phyloP scores from a whole-genome alignment of 352 stramenopile genomes.

The Phytopythium boreale region DNA sequence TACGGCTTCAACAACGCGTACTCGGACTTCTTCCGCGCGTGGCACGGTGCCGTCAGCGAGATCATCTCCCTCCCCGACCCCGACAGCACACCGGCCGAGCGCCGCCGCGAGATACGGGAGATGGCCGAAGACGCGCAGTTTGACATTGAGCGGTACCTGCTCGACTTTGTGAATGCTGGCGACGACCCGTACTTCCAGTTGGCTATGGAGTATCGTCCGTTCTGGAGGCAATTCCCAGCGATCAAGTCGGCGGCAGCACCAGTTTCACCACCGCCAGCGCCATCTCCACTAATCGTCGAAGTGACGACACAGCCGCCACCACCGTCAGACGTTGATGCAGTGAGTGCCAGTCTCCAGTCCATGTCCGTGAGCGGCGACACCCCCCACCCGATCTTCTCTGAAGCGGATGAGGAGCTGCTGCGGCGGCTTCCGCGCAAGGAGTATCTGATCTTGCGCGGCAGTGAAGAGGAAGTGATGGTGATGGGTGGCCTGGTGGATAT shows the following conservation, averaged over 20 bases:
- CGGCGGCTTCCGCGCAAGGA: slow-evolving; percentile 72
- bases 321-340: slow-evolving; percentile 11
- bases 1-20: slow-evolving; percentile 96
- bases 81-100: slow-evolving; percentile 67
- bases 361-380: slow-evolving; percentile 20
- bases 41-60: slow-evolving; percentile 89
- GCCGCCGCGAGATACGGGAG: slow-evolving; percentile 74
- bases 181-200: slow-evolving; percentile 94
- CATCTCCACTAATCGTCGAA: slow-evolving; percentile 35
- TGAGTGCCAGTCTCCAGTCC: slow-evolving; percentile 18
- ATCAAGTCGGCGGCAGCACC: slow-evolving; percentile 4
- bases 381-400: slow-evolving; percentile 29
- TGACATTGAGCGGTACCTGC: slow-evolving; percentile 94
- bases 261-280: background rate
- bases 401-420: slow-evolving; percentile 75
- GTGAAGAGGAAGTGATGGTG: slow-evolving; percentile 53
- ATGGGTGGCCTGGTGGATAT: slow-evolving; percentile 91
- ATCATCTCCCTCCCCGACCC: slow-evolving; percentile 92
- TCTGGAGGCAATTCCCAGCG: slow-evolving; percentile 76
- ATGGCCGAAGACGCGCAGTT: slow-evolving; percentile 92
- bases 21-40: slow-evolving; percentile 91
- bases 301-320: slow-evolving; percentile 10
- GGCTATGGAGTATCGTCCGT: slow-evolving; percentile 87
- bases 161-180: slow-evolving; percentile 88
- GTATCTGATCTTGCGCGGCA: slow-evolving; percentile 61